Evolutionary conservation across 176 grass and related monocot species (phyloP).

Genomic region (Olyra latifolia): DNA sequence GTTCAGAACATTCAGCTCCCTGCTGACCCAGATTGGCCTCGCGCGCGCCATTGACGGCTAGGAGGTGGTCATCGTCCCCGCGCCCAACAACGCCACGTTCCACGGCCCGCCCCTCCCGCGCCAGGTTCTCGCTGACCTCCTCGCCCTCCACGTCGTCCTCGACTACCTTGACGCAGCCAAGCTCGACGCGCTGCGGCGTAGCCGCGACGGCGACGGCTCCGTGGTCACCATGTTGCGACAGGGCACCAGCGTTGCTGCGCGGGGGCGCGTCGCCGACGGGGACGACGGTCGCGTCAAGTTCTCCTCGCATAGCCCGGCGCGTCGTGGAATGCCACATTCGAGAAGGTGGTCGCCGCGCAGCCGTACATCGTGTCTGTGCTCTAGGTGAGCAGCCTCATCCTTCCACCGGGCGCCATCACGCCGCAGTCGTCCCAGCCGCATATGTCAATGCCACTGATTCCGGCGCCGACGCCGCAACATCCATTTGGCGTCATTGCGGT

Average conservation of each 20-base stretch:
- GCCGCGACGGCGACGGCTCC: slow-evolving; percentile 31
- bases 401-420: slow-evolving; percentile 6
- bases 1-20: slow-evolving; percentile 33
- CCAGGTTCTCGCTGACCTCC: slow-evolving; percentile 29
- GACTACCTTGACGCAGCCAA: slow-evolving; percentile 56
- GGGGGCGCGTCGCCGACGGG: background rate
- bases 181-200: slow-evolving; percentile 26
- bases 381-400: slow-evolving; percentile 47
- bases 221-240: slow-evolving; percentile 61
- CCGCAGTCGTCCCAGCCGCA: background rate
- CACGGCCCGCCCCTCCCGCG: background rate
- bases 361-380: slow-evolving; percentile 62
- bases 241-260: slow-evolving; percentile 16
- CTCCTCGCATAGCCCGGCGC: slow-evolving; percentile 36
- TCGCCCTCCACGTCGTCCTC: slow-evolving; percentile 62
- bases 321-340: slow-evolving; percentile 32
- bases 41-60: slow-evolving; percentile 47
- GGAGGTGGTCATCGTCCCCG: slow-evolving; percentile 55
- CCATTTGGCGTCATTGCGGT: slow-evolving; percentile 29
- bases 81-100: slow-evolving; percentile 41
- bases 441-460: slow-evolving; percentile 17
- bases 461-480: no score
- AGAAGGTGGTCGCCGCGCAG: slow-evolving; percentile 34
- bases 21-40: slow-evolving; percentile 48
- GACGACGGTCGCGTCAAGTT: slow-evolving; percentile 17